Evolutionary conservation across 441 rosid genomes (phyloP).

Genomic region (Erysimum pusillum): DNA sequence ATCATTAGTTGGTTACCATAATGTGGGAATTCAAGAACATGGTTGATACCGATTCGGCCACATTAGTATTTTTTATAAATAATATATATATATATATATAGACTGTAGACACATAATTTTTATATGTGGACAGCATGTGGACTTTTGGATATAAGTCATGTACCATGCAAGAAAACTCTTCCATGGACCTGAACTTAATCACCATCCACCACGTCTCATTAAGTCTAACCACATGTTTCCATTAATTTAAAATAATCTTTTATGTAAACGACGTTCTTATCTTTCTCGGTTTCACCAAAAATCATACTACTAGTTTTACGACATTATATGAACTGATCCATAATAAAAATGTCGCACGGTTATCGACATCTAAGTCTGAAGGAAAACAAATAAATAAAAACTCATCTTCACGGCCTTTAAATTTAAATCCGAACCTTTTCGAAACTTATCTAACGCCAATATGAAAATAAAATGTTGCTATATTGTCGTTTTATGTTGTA

Average conservation of each 20-base stretch:
- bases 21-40: slow-evolving; percentile 41
- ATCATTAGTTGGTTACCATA: slow-evolving; percentile 38
- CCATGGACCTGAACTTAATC: slow-evolving; percentile 38
- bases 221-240: slow-evolving; percentile 43
- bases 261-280: slow-evolving; percentile 31
- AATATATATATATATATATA: not conserved
- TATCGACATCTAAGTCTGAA: not conserved
- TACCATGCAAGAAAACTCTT: slow-evolving; percentile 45
- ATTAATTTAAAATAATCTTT: slow-evolving; percentile 2
- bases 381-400: not conserved
- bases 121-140: slow-evolving; percentile 35
- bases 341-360: not conserved
- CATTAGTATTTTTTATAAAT: slow-evolving; percentile 14
- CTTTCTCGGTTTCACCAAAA: slow-evolving; percentile 23
- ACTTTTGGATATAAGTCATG: slow-evolving; percentile 29
- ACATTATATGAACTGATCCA: slow-evolving; percentile 17
- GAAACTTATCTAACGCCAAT: not conserved
- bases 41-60: slow-evolving; percentile 24
- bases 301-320: slow-evolving; percentile 5
- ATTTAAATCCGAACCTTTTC: not conserved
- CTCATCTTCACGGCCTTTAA: slow-evolving; percentile 3
- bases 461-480: not conserved
- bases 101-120: slow-evolving; percentile 1
- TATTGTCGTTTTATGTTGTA: not conserved
- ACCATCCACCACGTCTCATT: slow-evolving; percentile 43